phyloP scores from a whole-genome alignment of 2,329 filamentous ascomycete species.

The Teratosphaeria nubilosa region DNA sequence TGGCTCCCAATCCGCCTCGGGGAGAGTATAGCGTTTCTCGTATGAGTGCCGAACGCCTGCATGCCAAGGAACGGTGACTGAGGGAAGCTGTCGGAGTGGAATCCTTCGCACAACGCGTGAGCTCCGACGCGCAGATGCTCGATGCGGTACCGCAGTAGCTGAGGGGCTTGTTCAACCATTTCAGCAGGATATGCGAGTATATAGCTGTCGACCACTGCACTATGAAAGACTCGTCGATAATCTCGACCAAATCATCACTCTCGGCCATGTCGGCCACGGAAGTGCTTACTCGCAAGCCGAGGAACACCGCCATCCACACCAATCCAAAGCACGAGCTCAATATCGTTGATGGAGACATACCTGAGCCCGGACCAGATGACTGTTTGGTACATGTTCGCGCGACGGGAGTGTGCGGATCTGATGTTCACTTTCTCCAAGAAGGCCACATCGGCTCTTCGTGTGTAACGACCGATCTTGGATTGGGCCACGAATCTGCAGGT shows the following conservation, averaged over 20 bases:
- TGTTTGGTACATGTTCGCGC: constrained; percentile 24
- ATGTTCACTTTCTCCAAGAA: constrained; percentile 25
- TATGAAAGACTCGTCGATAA: neutral
- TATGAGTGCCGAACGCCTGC: neutral
- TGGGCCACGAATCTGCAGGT: constrained; percentile 24
- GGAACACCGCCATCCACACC: constrained; percentile 24
- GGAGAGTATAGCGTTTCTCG: no score
- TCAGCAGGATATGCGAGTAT: neutral
- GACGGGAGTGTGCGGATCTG: constrained; percentile 24
- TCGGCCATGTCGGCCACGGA: constrained; percentile 2
- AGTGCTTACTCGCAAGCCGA: constrained; percentile 18
- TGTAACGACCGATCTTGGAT: constrained; percentile 11
- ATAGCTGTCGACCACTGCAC: neutral
- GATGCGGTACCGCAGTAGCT: neutral
- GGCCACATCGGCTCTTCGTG: constrained; percentile 19
- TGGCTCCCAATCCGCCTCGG: no score
- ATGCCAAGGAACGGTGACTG: neutral
- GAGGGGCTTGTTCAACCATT: neutral
- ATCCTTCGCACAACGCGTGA: neutral
- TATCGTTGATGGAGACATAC: constrained; percentile 13
- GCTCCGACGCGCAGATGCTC: neutral
- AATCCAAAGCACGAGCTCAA: constrained; percentile 23
- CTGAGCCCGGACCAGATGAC: constrained; percentile 18
- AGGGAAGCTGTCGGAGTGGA: neutral
- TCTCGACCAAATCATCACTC: neutral